Base-by-base conservation (phyloP, 768 basidiomycete species). In the Trametes cingulata region DNA sequence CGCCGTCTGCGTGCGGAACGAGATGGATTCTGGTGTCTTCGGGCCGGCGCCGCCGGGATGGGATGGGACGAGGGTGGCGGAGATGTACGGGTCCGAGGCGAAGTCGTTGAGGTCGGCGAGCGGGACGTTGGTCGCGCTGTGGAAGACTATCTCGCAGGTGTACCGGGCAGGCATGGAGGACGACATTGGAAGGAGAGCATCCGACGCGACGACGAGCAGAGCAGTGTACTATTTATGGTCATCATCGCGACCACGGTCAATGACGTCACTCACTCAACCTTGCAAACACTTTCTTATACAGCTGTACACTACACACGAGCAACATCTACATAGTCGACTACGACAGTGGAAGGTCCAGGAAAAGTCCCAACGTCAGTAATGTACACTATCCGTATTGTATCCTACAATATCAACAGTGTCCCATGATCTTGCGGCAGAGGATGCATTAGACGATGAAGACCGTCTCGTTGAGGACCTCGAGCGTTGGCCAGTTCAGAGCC, bases 61-160 rank as follows among this genome's bases (percentile, higher is more conserved):
- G 9, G 62, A 37, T 12, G 64, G 55, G 2, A 51, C 46, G 53
- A 72, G 63, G 9, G 63, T 66, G 40, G 60, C 67, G 43, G 48
- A 37, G 49, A 72, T 49, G 46, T 68, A 72, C 9, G 71, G 71
- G 59, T 72, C 71, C 59, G 64, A 63, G 39, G 71, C 65, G 29
- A 72, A 54, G 43, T 61, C 59, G 60, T 67, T 58, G 24, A 72
- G 39, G 50, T 72, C 71, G 14, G 59, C 59, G 52, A 70, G 56
- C 9, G 65, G 69, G 20, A 68, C 69, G 58, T 67, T 64, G 6
- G 42, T 56, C 24, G 61, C 65, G 40, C 63, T 60, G 41, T 67
- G 59, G 22, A 70, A 60, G 46, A 59, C 59, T 33, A 70, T 67
- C 45, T 66, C 63, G 60, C 67, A 68, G 15, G 62, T 65, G 27